Base-by-base conservation (phyloP, 768 basidiomycete species). In the Hygrocybe punicea region DNA sequence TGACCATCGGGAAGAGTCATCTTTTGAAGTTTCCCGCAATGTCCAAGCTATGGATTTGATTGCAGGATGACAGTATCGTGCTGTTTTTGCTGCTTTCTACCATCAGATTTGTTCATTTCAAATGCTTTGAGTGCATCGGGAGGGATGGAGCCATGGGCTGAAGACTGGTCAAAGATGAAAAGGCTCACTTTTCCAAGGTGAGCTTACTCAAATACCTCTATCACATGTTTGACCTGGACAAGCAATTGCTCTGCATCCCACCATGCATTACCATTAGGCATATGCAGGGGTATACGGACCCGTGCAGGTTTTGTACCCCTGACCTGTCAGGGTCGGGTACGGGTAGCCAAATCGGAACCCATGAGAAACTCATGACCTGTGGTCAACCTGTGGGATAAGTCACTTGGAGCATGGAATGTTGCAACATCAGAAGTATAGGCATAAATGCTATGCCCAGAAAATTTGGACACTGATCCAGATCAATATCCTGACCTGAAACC, bases 101-200 rank as follows among this genome's bases (percentile, higher is more conserved):
- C 73, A 62, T 75, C 60, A 0, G 63, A 65, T 57, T 73, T 74
- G 53, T 78, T 78, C 75, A 78, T 77, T 36, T 76, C 66, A 25
- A 70, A 75, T 1, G 74, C 76, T 55, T 70, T 70, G n/a, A 78
- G 69, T 3, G 75, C 71, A 64, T 78, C 71, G 8, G 69, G 66
- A 16, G 70, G 61, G 11, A 76, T 63, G 4, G 71, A 68, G 1
- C 63, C 72, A 62, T 69, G 68, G 53, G 65, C 62, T 16, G 68
- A 64, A 6, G 69, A 64, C 21, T 69, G 58, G 55, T 70, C 68
- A 54, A 65, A 70, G 19, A 71, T 56, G 35, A 70, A 66, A 4
- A 69, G 35, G 9, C 61, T 64, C 2, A 58, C 50, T 9, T 54
- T 56, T 10, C 55, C 56, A 1, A 67, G 66, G 53, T 64, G 60